Evolutionary conservation across 345 rosid species (phyloP), one percentile per base, ranked within the genome.

Genomic region (Eucalyptus paniculata): DNA sequence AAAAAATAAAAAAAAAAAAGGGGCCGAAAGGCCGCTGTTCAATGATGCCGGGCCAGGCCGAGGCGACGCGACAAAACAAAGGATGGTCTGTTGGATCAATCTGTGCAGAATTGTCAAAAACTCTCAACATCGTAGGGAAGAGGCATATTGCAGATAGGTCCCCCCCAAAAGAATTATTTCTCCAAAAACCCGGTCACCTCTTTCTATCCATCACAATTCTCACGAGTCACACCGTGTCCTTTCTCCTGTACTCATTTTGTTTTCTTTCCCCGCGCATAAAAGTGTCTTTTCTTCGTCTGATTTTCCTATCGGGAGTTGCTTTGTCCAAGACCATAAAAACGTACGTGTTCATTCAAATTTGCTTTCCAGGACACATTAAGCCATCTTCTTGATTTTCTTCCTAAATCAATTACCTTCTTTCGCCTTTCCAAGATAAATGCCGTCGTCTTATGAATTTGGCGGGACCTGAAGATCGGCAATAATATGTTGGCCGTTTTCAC

Each of bases 1-100:
- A n/a, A 15, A 17, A 11, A 8, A 14, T 1, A 14, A 5, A 49
- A 50, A 51, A 50, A 50, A 14, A 2, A 15, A 2, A 6, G 0
- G 53, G 24, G 86, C 87, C 23, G 44, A 60, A 88, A 88, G 92
- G 93, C 14, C 24, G 45, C 23, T 19, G 13, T 19, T 9, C 11
- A 37, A 72, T 37, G 82, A 42, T 72, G 56, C 23, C 23, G 4
- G 54, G 40, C 6, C 44, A 21, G 82, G 45, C 26, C 82, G 0
- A 72, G 2, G 45, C 45, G 45, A 19, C 24, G 56, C 56, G 56
- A 72, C 44, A 69, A 69, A n/a, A 69, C 44, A n/a, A 5, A 9
- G 26, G 14, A 12, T 9, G 44, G 24, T 16, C 9, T 4, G 77
- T n/a, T 65, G 37, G 11, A n/a, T 65, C 18, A 7, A 13, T 53